Conservation (phyloP, 2,329 filamentous ascomycete genomes). For the Pseudogymnoascus sp. region DNA sequence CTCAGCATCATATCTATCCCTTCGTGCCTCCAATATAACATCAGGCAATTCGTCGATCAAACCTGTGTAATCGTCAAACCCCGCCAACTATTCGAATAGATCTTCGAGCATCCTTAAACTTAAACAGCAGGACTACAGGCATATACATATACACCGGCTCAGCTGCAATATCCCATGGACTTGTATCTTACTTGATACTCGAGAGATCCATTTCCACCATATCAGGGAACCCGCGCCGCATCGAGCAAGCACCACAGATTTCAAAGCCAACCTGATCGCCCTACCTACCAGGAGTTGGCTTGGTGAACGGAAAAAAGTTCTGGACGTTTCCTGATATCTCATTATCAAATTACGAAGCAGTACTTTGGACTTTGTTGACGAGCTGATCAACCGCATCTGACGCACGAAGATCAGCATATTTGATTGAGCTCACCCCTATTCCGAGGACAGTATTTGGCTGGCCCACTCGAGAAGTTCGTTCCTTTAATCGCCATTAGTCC, state of each 20-base stretch:
- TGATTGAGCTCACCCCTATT: not conserved
- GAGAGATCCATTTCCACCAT: not conserved
- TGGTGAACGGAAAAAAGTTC: not conserved
- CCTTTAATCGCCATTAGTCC: not conserved
- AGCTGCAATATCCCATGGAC: not conserved
- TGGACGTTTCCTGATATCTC: not conserved
- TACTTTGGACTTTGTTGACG: not conserved
- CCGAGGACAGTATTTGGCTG: not conserved
- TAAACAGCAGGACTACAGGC: not conserved
- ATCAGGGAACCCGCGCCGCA: not conserved
- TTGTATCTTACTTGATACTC: not conserved
- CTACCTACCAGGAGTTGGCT: not conserved
- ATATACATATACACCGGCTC: not conserved
- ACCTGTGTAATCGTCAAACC: not conserved
- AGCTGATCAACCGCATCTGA: not conserved
- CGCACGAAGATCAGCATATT: not conserved
- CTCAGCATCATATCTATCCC: constrained; percentile 6
- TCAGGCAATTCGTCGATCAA: constrained; percentile 6
- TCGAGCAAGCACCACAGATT: not conserved
- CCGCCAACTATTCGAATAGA: not conserved
- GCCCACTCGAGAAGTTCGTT: not conserved
- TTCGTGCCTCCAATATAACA: constrained; percentile 3
- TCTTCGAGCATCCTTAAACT: not conserved
- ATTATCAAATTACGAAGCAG: not conserved
- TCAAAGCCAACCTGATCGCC: not conserved